phyloP scores from a whole-genome alignment of 805 yeast species.

The Candida golubevii region DNA sequence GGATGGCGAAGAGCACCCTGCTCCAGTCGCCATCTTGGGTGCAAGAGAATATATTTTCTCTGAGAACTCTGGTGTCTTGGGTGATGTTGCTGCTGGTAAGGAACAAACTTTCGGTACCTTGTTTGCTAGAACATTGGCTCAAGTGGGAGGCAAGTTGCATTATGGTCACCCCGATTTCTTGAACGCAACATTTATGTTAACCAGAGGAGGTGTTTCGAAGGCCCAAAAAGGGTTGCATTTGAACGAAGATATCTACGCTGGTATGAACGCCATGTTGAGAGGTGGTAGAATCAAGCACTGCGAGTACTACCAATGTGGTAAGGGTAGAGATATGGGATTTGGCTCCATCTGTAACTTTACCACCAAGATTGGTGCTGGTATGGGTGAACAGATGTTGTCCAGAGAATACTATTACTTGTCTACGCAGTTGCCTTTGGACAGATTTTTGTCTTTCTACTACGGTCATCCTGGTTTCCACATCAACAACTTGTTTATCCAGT shows the following conservation, averaged over 20 bases:
- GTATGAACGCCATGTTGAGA: conserved; percentile 71
- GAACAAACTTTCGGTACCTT: conserved; percentile 86
- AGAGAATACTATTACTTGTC: conserved; percentile 78
- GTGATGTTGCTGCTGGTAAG: conserved; percentile 85
- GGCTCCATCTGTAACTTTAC: conserved; percentile 79
- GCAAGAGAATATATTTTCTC: conserved; percentile 82
- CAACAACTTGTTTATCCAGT: conserved; percentile 68
- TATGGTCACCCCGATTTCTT: conserved; percentile 87
- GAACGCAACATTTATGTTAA: conserved; percentile 71
- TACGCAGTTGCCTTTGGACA: conserved; percentile 69
- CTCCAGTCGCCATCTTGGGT: conserved; percentile 79
- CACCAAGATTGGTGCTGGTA: conserved; percentile 83
- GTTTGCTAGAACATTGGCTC: conserved; percentile 77
- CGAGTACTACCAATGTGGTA: conserved; percentile 82
- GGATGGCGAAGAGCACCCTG: conserved; percentile 38
- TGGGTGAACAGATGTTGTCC: conserved; percentile 85
- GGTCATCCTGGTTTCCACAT: conserved; percentile 87
- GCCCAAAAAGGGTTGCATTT: conserved; percentile 80
- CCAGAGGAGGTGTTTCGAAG: conserved; percentile 84
- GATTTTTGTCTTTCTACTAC: conserved; percentile 75
- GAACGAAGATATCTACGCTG: conserved; percentile 84
- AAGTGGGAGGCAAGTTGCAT: conserved; percentile 77
- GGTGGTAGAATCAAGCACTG: conserved; percentile 85
- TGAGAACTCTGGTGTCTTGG: conserved; percentile 75
- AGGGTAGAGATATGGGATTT: conserved; percentile 82